Conservation (phyloP, 306 rosid species). For the Quercus agrifolia region DNA sequence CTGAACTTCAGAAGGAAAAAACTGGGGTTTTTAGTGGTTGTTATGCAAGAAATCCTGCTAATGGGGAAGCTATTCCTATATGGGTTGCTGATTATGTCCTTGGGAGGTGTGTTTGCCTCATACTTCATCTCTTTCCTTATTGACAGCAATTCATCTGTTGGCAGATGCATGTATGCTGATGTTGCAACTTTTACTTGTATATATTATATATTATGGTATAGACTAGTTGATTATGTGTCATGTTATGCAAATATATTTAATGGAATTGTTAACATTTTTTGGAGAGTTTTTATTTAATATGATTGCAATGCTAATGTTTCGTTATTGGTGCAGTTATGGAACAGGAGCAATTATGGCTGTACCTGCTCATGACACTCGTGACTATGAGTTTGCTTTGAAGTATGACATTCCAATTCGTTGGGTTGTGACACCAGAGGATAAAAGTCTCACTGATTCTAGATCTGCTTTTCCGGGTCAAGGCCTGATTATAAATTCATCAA, state of each 20-base stretch:
- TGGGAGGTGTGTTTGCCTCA: conserved; percentile 67
- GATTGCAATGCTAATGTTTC: conserved; percentile 16
- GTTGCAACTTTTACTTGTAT: not conserved
- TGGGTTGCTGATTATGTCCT: conserved; percentile 99
- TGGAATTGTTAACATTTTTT: conserved; percentile 9
- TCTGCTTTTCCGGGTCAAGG: conserved; percentile 85
- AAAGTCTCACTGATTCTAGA: conserved; percentile 37
- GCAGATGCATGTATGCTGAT: conserved; percentile 2
- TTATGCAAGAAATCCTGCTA: conserved; percentile 90
- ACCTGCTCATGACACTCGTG: conserved; percentile 94
- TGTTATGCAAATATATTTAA: conserved; percentile 13
- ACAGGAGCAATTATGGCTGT: conserved; percentile 99
- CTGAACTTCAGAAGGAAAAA: conserved; percentile 97
- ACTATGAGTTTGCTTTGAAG: conserved; percentile 79
- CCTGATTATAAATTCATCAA: conserved; percentile 58
- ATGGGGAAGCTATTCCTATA: conserved; percentile 76
- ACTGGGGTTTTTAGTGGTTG: conserved; percentile 89
- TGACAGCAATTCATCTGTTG: conserved; percentile 2
- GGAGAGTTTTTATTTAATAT: not conserved
- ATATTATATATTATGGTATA: conserved; percentile 8
- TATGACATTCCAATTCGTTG: conserved; percentile 56
- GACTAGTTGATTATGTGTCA: conserved; percentile 22
- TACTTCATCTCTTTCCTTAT: conserved; percentile 1
- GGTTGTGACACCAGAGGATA: conserved; percentile 72
- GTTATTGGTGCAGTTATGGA: conserved; percentile 71